Conservation (phyloP, 208 protist species). For the Crithidia expoeki region DNA sequence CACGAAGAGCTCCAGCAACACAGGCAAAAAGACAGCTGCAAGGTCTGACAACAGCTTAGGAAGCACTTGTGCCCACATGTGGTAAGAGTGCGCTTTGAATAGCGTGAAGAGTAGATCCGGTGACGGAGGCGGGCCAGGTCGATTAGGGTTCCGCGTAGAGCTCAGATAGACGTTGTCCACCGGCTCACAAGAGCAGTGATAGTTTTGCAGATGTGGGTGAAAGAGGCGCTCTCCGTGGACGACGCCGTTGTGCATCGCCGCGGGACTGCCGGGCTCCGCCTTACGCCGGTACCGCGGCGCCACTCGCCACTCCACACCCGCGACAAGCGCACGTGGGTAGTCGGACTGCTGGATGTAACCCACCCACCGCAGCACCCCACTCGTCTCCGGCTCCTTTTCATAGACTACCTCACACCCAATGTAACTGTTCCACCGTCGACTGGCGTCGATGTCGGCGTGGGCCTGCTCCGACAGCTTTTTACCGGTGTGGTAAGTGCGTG, state of each 20-base stretch:
- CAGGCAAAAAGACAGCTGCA: constrained; percentile 40
- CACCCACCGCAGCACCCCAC: constrained; percentile 52
- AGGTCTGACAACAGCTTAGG: constrained; percentile 54
- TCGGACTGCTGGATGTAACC: constrained; percentile 51
- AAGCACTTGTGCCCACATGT: constrained; percentile 43
- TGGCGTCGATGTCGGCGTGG: constrained; percentile 35
- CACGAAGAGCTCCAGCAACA: constrained; percentile 53
- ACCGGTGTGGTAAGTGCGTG: constrained; percentile 31
- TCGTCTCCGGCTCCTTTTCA: constrained; percentile 44
- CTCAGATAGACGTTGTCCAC: constrained; percentile 36
- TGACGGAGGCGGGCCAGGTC: constrained; percentile 16
- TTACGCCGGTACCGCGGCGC: constrained; percentile 32
- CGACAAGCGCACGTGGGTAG: constrained; percentile 39
- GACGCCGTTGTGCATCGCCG: constrained; percentile 36
- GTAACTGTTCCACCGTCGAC: constrained; percentile 35
- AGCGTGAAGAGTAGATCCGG: constrained; percentile 28
- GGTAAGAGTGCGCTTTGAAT: constrained; percentile 37
- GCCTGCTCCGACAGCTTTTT: constrained; percentile 34
- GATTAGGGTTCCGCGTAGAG: constrained; percentile 33
- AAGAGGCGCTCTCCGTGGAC: constrained; percentile 57
- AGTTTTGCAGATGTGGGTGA: constrained; percentile 13
- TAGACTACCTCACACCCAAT: constrained; percentile 40
- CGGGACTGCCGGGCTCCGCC: background rate
- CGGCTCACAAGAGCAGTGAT: constrained; percentile 40
- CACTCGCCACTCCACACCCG: constrained; percentile 53